These are phyloP conservation scores for Domatiomyces globalis DNA, from an alignment of 2,329 filamentous ascomycete species.

Conservation along the genomic window DNA sequence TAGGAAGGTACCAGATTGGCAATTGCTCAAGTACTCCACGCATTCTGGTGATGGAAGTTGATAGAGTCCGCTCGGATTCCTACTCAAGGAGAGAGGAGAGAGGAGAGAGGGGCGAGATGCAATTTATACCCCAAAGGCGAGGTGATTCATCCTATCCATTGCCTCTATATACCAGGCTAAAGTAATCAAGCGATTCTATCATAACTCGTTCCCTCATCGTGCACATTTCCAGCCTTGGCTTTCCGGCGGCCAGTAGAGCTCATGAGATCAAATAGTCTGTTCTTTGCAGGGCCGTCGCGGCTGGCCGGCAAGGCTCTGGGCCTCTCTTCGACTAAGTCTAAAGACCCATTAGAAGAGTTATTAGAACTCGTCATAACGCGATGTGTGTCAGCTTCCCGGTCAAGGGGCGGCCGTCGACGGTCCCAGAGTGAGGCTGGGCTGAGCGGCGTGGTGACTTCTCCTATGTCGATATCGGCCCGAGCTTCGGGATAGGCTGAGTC, in stretches of 20 bases:
- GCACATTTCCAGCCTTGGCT: constrained; percentile 23
- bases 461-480: constrained; percentile 5
- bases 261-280: constrained; percentile 32
- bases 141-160: background rate
- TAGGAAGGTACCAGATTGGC: no score
- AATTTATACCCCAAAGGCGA: background rate
- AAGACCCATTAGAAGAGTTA: constrained; percentile 30
- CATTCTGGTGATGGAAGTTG: no score
- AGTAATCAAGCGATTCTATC: background rate
- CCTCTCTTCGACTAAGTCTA: constrained; percentile 28
- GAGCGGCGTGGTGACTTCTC: constrained; percentile 30
- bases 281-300: constrained; percentile 23
- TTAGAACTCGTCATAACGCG: constrained; percentile 32
- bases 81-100: no score
- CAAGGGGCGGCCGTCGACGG: constrained; percentile 24
- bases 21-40: no score
- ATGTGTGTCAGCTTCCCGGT: constrained; percentile 8
- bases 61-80: no score
- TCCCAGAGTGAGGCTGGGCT: constrained; percentile 33
- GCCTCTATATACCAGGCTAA: background rate
- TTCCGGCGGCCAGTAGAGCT: constrained; percentile 29
- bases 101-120: background rate
- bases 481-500: constrained; percentile 5
- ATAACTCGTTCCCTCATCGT: constrained; percentile 9
- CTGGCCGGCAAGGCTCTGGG: constrained; percentile 24